Base-by-base conservation (phyloP, 225 moss, liverwort and hornwort genomes). In the Pleurozium schreberi region DNA sequence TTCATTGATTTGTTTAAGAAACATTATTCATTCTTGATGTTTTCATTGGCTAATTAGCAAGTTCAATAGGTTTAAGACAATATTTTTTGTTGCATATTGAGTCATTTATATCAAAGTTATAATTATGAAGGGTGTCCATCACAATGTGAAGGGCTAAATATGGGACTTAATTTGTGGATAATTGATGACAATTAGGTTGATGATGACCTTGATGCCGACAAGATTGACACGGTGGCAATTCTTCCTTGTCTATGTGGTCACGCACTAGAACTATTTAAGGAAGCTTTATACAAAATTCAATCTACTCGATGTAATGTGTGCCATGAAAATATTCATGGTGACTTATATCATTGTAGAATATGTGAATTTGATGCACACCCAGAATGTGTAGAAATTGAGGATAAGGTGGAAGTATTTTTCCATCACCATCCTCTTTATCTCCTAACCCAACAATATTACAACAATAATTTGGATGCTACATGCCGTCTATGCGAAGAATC, bases 281-380 rank as follows among this genome's bases (percentile, higher is more conserved):
- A 49, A 31, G 0, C 0, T 1, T 49, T 49, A 11, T 31, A 74
- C 1, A 0, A 2, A 31, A 0, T 0, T 11, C 18, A 6, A 45
- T 0, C 0, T 6, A 4, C 4, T 31, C 0, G 0, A 0, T 74
- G 74, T 33, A 8, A 49, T 11, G 1, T 75, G 0, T 75, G 75
- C 0, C 0, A 0, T 49, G 2, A 6, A 8, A 3, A 6, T 0
- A 1, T 75, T 0, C 1, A 7, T 31, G 12, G 19, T 0, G 0
- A 49, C 7, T 1, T 0, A 19, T 81, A 81, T 42, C 80, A 60
- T 2, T 81, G 42, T 43, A 8, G 0, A 42, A 60, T 1, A 27
- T 81, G 80, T 2, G 1, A 31, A 2, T 81, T 81, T 60, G 60
- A 81, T 81, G 60, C 80, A 19, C 80, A 81, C 0, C 30, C 0